Evolutionary conservation across 2,329 filamentous ascomycete species (phyloP).

Genomic region (Xylaria multiplex): DNA sequence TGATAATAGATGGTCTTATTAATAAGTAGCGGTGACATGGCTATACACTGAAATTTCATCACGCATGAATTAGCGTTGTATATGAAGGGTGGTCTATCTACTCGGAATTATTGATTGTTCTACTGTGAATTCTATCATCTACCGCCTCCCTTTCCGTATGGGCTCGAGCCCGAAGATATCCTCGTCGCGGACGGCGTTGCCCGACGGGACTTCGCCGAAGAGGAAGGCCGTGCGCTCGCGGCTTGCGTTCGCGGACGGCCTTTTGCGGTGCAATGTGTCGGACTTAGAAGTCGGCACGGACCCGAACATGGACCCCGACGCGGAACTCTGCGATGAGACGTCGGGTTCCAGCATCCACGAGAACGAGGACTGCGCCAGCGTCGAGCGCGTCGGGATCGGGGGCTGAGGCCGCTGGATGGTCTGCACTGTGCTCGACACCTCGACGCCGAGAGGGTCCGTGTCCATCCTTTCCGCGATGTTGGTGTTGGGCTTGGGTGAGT

Average conservation of each 20-base stretch:
- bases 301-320: constrained; percentile 34
- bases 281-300: constrained; percentile 34
- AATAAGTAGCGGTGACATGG: neutral
- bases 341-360: constrained; percentile 80
- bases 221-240: constrained; percentile 68
- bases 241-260: constrained; percentile 56
- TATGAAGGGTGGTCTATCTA: constrained; percentile 4
- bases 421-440: constrained; percentile 37
- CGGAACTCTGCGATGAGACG: constrained; percentile 44
- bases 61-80: neutral
- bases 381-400: constrained; percentile 70
- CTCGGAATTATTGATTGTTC: constrained; percentile 7
- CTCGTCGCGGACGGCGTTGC: constrained; percentile 53
- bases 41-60: neutral
- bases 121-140: neutral
- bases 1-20: neutral
- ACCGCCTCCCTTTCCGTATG: constrained; percentile 48
- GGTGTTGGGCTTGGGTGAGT: neutral
- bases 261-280: constrained; percentile 52
- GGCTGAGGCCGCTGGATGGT: constrained; percentile 49
- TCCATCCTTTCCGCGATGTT: constrained; percentile 29
- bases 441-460: constrained; percentile 44
- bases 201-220: constrained; percentile 63
- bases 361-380: constrained; percentile 78
- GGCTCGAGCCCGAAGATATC: constrained; percentile 68